Base-by-base conservation (phyloP, 345 rosid genomes). In the Isatis tinctoria region DNA sequence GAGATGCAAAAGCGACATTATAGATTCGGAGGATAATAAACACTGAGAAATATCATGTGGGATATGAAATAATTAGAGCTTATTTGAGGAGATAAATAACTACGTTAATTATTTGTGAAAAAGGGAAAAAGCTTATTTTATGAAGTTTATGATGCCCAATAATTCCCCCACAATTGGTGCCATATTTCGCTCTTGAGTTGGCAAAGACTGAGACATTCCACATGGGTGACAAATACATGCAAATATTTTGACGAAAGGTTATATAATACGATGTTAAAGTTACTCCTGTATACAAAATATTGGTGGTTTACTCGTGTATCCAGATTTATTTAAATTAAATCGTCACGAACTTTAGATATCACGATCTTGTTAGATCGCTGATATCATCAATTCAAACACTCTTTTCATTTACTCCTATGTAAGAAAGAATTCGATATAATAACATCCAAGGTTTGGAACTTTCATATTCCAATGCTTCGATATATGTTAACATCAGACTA, bases 11-110 rank as follows among this genome's bases (percentile, higher is more conserved):
- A 69, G 74, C 57, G 75, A 68, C 61, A 18, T 54, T 41, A 56
- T 18, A 68, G 69, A 69, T 75, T 75, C 64, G 69, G 70, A 60
- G 74, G 67, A 67, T 52, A 49, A 51, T 56, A 74, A 59, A 47
- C 49, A 57, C 49, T 33, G 65, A 7, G 53, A 28, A 75, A 44
- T 47, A 60, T 67, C 61, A 40, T 33, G 52, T 36, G 63, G 59
- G 20, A 22, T 43, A 32, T 41, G 30, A 65, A 49, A 54, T 36
- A 22, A 65, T 64, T 17, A 44, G 70, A 44, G 70, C 41, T 74
- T 30, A 40, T 17, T 45, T 60, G 3, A 27, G 12, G 11, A 37
- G 2, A 8, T 17, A n/a, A n/a, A 28, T 41, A 48, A 61, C 12
- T 9, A 51, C 4, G 27, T 16, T 17, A 2, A 12, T 72, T 72